phyloP scores from a whole-genome alignment of 78 protist species.

The Reticulomyxa filosa region DNA sequence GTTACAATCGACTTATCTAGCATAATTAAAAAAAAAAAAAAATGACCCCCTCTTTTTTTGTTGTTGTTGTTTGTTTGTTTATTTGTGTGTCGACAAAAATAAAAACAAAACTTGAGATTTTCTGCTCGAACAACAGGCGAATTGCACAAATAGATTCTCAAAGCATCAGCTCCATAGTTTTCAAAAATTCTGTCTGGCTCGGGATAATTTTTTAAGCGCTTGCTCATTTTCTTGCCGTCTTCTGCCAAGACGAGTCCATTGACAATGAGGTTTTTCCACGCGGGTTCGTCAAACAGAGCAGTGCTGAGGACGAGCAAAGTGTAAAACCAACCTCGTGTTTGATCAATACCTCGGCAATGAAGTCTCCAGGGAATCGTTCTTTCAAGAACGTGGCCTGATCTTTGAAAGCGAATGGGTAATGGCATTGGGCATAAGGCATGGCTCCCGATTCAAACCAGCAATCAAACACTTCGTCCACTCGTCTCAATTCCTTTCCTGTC shows the following conservation, averaged over 20 bases:
- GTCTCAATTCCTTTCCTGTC: conserved; percentile 43
- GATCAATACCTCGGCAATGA: conserved; percentile 96
- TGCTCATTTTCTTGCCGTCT: conserved; percentile 90
- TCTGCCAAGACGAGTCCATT: conserved; percentile 97
- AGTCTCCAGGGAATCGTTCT: conserved; percentile 94
- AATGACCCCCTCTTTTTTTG: too few species aligned
- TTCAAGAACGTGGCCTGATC: too few species aligned
- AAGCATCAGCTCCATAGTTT: conserved; percentile 91
- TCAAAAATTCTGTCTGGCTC: conserved; percentile 59
- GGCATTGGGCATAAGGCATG: conserved; percentile 92
- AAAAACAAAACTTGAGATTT: conserved; percentile 36
- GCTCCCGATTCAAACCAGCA: conserved; percentile 99
- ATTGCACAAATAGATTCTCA: conserved; percentile 83
- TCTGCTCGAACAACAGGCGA: conserved; percentile 97
- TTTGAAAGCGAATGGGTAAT: conserved; percentile 11
- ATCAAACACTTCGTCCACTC: too few species aligned
- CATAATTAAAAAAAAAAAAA: too few species aligned
- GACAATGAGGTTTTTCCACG: conserved; percentile 89
- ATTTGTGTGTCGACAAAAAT: too few species aligned
- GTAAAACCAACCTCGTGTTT: conserved; percentile 97
- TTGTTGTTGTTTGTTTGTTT: too few species aligned
- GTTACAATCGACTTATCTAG: too few species aligned
- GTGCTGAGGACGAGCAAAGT: conserved; percentile 94
- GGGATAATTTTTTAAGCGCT: conserved; percentile 91
- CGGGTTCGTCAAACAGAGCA: conserved; percentile 80